Evolutionary conservation across 2,329 filamentous ascomycete genomes (phyloP).

Genomic region (Corniculantispora saksenae): DNA sequence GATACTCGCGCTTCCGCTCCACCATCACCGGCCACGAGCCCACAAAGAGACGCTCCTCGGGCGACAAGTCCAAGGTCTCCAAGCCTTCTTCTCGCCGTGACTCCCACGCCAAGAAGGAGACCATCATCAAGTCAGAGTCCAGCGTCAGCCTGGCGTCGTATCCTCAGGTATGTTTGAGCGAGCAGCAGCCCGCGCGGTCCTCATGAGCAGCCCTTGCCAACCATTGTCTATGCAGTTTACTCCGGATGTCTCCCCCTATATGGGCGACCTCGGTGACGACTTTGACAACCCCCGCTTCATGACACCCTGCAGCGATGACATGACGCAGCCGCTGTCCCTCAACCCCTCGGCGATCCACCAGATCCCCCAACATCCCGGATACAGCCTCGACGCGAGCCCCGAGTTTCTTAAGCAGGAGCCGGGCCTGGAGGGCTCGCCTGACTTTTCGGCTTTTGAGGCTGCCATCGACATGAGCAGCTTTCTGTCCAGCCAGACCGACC

Average conservation of each 20-base stretch:
- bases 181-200: conserved; percentile 37
- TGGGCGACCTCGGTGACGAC: conserved; percentile 37
- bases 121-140: conserved; percentile 43
- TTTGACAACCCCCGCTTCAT: conserved; percentile 44
- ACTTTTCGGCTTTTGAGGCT: conserved; percentile 43
- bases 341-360: conserved; percentile 25
- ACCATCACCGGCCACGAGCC: conserved; percentile 51
- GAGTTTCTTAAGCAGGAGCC: conserved; percentile 32
- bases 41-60: conserved; percentile 46
- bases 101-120: conserved; percentile 35
- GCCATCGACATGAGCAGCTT: conserved; percentile 43
- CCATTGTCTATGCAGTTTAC: conserved; percentile 37
- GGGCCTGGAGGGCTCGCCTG: conserved; percentile 34
- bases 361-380: conserved; percentile 19
- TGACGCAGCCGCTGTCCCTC: conserved; percentile 30
- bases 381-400: conserved; percentile 22
- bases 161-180: conserved; percentile 30
- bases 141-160: conserved; percentile 31
- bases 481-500: conserved; percentile 30
- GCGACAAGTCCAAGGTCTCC: conserved; percentile 43
- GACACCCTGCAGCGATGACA: conserved; percentile 58
- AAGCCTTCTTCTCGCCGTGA: conserved; percentile 43
- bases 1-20: conserved; percentile 54
- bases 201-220: conserved; percentile 32
- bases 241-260: conserved; percentile 41